Evolutionary conservation across 495 filamentous ascomycete species (phyloP), one percentile per base, ranked within the genome.

Genomic region (Amphirosellinia nigrospora): DNA sequence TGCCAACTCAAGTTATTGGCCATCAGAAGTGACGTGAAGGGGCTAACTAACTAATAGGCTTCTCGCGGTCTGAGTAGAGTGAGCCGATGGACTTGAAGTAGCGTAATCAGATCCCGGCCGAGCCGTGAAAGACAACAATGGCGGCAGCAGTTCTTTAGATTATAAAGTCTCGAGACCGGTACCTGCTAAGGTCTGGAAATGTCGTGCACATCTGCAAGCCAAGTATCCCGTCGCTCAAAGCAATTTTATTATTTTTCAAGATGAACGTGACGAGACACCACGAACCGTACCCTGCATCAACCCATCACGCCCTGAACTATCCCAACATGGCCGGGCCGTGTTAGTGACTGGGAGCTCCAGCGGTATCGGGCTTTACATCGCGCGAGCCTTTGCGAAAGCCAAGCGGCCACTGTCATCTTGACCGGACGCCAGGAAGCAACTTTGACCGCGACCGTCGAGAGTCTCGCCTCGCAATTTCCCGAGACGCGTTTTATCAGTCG

Each of bases 281-380:
- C 39, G 52, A 68, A 5, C 70, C 80, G 3, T 87, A 88, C 72
- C 68, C 80, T 13, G 73, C 64, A 81, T 86, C 50, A 80, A 79
- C 15, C 81, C 85, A 23, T 64, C 72, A 0, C 79, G 79, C 15
- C 73, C 80, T 23, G 70, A 79, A 68, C 81, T 86, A 36, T 82
- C 79, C 48, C 81, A 83, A 28, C 71, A 74, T 7, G 81, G 81
- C 63, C 82, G 82, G 50, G 82, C 74, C 4, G 77, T 88, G 28
- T 65, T 88, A 28, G 72, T 89, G 34, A 87, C 86, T 7, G 86
- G 85, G 13, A 82, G 71, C 50, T 69, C 73, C 1, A 63, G 58
- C 26, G 79, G 79, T 21, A 82, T 84, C 52, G 83, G 83, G 32
- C 68, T 72, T 11, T 73, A 75, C 16, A 84, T 79, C 39, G 78